Evolutionary conservation across 73 alveolate genomes (phyloP).

Genomic region (Symbiodinium natans): DNA sequence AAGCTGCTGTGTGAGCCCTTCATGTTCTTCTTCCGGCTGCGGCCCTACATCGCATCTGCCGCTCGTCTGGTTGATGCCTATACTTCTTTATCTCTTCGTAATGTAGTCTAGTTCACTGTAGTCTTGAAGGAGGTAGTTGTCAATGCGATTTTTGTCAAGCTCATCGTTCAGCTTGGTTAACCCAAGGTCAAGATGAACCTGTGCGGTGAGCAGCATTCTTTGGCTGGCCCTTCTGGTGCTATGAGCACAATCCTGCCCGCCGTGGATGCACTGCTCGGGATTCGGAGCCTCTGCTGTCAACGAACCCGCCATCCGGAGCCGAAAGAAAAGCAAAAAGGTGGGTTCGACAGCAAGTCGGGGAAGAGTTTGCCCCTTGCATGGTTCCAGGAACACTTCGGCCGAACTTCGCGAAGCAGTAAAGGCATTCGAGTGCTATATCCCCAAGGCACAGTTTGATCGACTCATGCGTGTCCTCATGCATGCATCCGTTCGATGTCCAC

Average conservation of each 20-base stretch:
- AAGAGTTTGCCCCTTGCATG: too few species aligned
- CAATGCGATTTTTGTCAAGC: too few species aligned
- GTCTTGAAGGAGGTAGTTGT: too few species aligned
- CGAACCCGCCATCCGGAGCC: too few species aligned
- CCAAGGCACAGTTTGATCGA: constrained; percentile 3
- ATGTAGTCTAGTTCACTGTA: too few species aligned
- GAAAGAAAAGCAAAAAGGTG: too few species aligned
- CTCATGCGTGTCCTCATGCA: too few species aligned
- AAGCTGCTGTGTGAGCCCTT: constrained; percentile 27
- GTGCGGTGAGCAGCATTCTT: not conserved
- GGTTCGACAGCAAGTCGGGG: too few species aligned
- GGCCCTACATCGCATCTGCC: constrained; percentile 39
- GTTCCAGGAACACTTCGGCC: constrained; percentile 51
- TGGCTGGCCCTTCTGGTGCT: constrained; percentile 26
- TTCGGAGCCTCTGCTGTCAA: not conserved
- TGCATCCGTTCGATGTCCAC: too few species aligned
- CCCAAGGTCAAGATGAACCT: not conserved
- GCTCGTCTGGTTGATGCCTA: not conserved
- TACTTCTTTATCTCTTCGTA: too few species aligned
- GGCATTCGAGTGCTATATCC: constrained; percentile 51
- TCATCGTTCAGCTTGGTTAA: too few species aligned
- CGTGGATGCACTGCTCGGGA: constrained; percentile 75
- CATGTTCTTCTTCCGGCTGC: constrained; percentile 53
- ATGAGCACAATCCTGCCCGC: constrained; percentile 70
- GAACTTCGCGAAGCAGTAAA: constrained; percentile 66